phyloP scores from a whole-genome alignment of 1,284 basidiomycete genomes.

The Hemileia vastatrix region DNA sequence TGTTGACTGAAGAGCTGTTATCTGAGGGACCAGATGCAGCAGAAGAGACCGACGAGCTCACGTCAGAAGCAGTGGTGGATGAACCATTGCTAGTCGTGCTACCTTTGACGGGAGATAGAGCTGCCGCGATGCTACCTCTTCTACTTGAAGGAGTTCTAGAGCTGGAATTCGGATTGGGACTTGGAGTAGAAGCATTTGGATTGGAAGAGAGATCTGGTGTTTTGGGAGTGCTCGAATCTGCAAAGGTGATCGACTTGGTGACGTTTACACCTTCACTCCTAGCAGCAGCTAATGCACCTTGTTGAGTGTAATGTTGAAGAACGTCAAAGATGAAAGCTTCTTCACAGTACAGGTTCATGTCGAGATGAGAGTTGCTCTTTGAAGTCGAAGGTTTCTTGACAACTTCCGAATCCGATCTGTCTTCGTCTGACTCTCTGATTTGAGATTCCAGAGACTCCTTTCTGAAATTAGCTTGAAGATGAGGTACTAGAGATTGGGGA shows the following conservation, averaged over 20 bases:
- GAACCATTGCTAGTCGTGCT: background rate
- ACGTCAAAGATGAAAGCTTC: slow-evolving; percentile 31
- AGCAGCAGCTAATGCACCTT: background rate
- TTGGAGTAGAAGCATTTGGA: too few relatives aligned
- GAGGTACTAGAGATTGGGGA: too few relatives aligned
- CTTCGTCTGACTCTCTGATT: slow-evolving; percentile 4
- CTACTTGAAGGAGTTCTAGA: background rate
- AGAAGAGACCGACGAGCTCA: background rate
- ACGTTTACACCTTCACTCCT: background rate
- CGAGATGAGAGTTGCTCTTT: background rate
- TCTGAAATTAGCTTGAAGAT: too few relatives aligned
- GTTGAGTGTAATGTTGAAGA: slow-evolving; percentile 27
- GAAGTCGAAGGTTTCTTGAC: background rate
- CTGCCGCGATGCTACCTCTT: background rate
- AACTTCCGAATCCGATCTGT: background rate
- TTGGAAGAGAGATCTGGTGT: background rate
- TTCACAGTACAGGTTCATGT: background rate
- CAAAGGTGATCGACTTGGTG: background rate
- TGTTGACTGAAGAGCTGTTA: background rate
- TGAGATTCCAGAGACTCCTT: too few relatives aligned
- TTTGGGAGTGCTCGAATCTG: background rate
- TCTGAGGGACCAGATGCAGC: background rate
- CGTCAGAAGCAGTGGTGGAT: background rate
- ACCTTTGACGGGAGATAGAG: background rate
- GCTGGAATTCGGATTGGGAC: background rate